Base-by-base conservation (phyloP, 2,329 filamentous ascomycete genomes). In the Chrysoporthe austroafricana region DNA sequence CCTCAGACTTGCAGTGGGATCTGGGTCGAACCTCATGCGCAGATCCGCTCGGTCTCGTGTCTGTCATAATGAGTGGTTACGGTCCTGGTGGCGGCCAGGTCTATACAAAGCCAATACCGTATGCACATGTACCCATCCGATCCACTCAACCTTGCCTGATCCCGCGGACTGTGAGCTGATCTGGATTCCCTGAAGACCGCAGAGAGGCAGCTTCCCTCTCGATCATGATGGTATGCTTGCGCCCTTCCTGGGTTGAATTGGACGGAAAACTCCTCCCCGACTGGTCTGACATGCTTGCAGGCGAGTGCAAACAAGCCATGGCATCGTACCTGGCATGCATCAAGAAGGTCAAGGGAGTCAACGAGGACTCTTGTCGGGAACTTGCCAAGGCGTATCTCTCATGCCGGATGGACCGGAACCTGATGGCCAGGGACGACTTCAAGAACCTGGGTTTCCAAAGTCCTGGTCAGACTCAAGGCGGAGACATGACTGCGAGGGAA, bases 331-430 rank as follows among this genome's bases (percentile, higher is more conserved):
- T 99, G 60, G 85, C 87, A 68, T 99, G 96, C 79, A 90, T 99
- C 77, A 96, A 94, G 77, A 90, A 88, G 70, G 89, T 91, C 71
- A 88, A 89, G 73, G 96, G 96, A 34, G 87, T 92, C 73, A 98
- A 98, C 77, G 91, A 96, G 71, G 86, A 92, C 70, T 89, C 93
- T 75, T 99, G 96, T 78, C 90, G 96, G 67, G 83, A 88, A 75
- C 80, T 97, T 65, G 94, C 94, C 69, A 98, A 97, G 81, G 86
- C 88, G 42, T 99, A 99, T 78, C 83, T 99, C 64, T 83, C 88
- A 62, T 99, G 96, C 79, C 89, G 96, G 61, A 99, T 99, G 96
- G 95, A 98, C 88, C 94, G 94, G 73, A 97, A 98, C 76, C 83
- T 99, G 43, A 99, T 99, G 96, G 94, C 94, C 8, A 93, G 88